Percentiles rank a stretch among this genome's conserved stretches.
phyloP scores from a whole-genome alignment of 306 rosid species.

The Trichosanthes cucumerina region DNA sequence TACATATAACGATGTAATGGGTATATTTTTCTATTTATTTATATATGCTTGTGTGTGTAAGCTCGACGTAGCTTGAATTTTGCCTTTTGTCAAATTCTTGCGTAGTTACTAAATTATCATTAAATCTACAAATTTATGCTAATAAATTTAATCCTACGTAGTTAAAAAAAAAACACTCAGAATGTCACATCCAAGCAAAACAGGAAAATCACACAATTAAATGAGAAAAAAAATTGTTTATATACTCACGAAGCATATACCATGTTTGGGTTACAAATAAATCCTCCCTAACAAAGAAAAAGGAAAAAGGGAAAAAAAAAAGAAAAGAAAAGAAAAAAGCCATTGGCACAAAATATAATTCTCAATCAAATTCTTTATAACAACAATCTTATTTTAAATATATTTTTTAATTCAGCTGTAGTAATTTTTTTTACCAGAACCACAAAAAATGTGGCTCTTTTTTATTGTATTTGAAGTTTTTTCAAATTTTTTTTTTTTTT shows the following conservation, averaged over 20 bases:
- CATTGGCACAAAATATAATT: not conserved
- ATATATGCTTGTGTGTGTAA: not conserved
- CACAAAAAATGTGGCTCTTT: conserved; percentile 1
- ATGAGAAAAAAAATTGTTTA: not conserved
- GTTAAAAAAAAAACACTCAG: too few species aligned
- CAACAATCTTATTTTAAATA: not conserved
- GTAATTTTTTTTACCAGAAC: not conserved
- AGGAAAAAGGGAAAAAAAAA: not conserved
- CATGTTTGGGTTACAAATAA: not conserved
- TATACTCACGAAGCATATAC: not conserved
- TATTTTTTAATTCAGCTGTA: not conserved
- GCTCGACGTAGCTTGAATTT: too few species aligned
- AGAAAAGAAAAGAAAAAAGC: too few species aligned
- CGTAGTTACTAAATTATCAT: not conserved
- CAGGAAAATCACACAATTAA: not conserved
- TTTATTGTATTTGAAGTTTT: conserved; percentile 3
- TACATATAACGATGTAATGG: not conserved
- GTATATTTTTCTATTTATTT: too few species aligned
- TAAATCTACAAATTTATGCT: not conserved
- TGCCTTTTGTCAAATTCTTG: too few species aligned
- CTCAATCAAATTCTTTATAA: not conserved
- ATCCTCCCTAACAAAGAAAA: not conserved
- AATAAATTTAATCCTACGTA: not conserved
- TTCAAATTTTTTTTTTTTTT: not conserved
- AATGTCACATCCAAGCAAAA: not conserved